A percentile compares a stretch with the other conserved stretches of the same genome.
phyloP scores from a whole-genome alignment of 2,329 filamentous ascomycete species.

The Madurella mycetomatis region DNA sequence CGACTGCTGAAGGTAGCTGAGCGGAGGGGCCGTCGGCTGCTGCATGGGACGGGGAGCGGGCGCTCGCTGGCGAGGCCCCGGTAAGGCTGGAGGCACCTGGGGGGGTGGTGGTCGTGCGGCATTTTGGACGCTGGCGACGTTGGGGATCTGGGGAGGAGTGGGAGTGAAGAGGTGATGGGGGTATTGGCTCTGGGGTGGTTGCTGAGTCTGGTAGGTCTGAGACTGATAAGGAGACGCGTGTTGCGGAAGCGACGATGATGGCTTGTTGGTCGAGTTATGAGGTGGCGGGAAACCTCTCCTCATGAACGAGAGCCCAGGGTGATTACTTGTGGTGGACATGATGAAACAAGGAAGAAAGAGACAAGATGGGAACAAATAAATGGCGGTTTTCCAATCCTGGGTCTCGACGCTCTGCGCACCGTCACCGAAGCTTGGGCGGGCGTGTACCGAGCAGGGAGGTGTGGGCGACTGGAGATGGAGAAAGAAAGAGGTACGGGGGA shows the following conservation, averaged over 20 bases:
- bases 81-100: constrained; percentile 46
- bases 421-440: constrained; percentile 26
- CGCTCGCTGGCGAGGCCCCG: constrained; percentile 41
- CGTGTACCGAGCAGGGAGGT: constrained; percentile 27
- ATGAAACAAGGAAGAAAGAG: constrained; percentile 14
- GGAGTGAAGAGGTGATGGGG: constrained; percentile 51
- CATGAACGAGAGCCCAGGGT: constrained; percentile 51
- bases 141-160: constrained; percentile 43
- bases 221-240: constrained; percentile 53
- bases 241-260: constrained; percentile 49
- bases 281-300: constrained; percentile 46
- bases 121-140: constrained; percentile 46
- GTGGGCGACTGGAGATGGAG: constrained; percentile 25
- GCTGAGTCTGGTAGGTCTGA: constrained; percentile 50
- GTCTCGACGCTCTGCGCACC: constrained; percentile 24
- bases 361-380: constrained; percentile 17
- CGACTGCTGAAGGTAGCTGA: constrained; percentile 34
- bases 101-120: constrained; percentile 38
- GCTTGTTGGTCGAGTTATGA: constrained; percentile 50
- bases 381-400: constrained; percentile 18
- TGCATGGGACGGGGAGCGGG: constrained; percentile 45
- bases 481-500: constrained; percentile 18
- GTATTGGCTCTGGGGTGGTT: constrained; percentile 44
- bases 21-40: constrained; percentile 33
- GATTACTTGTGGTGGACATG: constrained; percentile 43